Evolutionary conservation across 2,329 filamentous ascomycete species (phyloP), one percentile per base, ranked within the genome.

Genomic region (Chrysoporthe puriensis): DNA sequence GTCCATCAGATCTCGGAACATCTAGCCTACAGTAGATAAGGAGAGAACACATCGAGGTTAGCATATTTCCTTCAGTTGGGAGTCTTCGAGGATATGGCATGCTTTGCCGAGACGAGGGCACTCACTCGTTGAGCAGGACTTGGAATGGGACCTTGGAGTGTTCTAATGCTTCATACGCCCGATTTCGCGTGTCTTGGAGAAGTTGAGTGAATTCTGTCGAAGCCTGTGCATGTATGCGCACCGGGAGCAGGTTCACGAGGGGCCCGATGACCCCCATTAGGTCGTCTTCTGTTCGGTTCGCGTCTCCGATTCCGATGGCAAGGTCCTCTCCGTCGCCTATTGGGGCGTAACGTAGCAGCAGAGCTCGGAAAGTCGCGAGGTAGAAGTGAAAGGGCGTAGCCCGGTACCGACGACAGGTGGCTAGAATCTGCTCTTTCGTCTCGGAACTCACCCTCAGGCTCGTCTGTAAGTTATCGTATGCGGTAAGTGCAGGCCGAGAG

Each of bases 311-410:
- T 2, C 84, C 85, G 65, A 87, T 83, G 36, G 72, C 74, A 36
- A 86, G n/a, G 34, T 85, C 79, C 0, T 77, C 69, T 0, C 71
- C 50, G 21, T 43, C 48, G 2, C 9, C 32, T 26, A 26, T 26
- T 26, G 26, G 26, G 0, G 74, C 68, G 40, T 78, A 78, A 5
- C 73, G 70, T 8, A 74, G 74, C 0, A 84, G 74, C n/a, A 84
- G 62, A 0, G 75, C 72, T 13, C 78, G 70, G 63, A 83, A 77
- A 0, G 75, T 74, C 0, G 82, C 76, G 2, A 86, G 73, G 69
- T 82, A 80, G 68, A 85, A 77, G 61, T 86, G 82, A 68, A 85
- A 86, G 0, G 73, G 68, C 1, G 74, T 75, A 13, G 50, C 48
- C 21, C 50, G 46, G 16, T 26, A 18, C 6, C 48, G 46, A 21